phyloP scores from a whole-genome alignment of 306 rosid genomes.

The Herpetospermum pedunculosum region DNA sequence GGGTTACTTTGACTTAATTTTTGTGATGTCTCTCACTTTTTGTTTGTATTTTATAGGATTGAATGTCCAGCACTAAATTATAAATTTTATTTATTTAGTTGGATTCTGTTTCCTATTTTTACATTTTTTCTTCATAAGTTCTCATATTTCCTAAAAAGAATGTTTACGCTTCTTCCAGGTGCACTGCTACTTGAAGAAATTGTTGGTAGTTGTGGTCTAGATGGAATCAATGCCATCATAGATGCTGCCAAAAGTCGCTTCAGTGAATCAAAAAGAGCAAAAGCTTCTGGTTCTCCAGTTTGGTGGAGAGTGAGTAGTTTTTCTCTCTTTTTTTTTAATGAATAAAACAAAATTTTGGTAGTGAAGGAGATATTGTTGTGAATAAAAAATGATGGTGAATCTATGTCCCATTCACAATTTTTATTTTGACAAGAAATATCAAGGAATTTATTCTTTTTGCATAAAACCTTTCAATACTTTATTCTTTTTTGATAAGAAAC shows the following conservation, averaged over 20 bases:
- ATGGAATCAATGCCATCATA: slow-evolving; percentile 54
- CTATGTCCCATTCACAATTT: neutral
- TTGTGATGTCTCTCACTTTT: neutral
- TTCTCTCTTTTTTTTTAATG: neutral
- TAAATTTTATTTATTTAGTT: neutral
- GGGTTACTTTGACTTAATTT: neutral
- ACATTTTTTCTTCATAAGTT: slow-evolving; percentile 1
- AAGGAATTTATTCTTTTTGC: too few species aligned
- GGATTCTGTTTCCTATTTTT: neutral
- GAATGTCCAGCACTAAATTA: neutral
- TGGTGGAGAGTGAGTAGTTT: slow-evolving; percentile 82
- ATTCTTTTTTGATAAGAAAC: too few species aligned
- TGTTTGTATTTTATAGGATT: neutral
- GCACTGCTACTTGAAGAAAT: slow-evolving; percentile 80
- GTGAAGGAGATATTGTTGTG: neutral
- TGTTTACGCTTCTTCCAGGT: slow-evolving; percentile 28
- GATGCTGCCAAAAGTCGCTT: slow-evolving; percentile 55
- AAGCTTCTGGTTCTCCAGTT: slow-evolving; percentile 43
- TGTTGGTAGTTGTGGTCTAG: slow-evolving; percentile 38
- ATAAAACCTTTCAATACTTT: too few species aligned
- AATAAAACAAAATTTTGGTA: neutral
- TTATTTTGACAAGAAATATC: too few species aligned
- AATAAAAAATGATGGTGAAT: neutral
- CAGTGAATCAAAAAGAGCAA: slow-evolving; percentile 55
- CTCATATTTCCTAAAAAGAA: neutral